A percentile compares a stretch with the other conserved stretches of the same genome.
Conservation (phyloP, 2,329 filamentous ascomycete genomes). For the Aspergillus udagawae region DNA sequence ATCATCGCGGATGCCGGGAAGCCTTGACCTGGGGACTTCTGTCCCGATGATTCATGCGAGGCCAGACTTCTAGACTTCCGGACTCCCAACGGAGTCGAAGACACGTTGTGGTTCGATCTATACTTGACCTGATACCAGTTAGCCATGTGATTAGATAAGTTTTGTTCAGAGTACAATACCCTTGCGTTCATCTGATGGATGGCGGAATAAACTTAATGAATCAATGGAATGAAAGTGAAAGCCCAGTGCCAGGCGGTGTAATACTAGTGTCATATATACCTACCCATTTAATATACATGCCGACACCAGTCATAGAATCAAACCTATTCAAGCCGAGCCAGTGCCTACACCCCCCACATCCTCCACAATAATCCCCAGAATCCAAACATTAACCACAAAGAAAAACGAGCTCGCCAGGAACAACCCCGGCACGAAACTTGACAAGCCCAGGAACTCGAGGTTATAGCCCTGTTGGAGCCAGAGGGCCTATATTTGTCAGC, state of each 20-base stretch:
- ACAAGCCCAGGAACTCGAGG: slow-evolving; percentile 74
- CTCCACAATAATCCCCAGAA: slow-evolving; percentile 71
- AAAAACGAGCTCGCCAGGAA: slow-evolving; percentile 73
- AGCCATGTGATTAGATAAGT: background rate
- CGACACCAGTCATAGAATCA: background rate
- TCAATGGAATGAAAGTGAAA: background rate
- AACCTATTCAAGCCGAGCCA: background rate
- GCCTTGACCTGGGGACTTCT: slow-evolving; percentile 6
- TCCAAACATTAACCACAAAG: slow-evolving; percentile 82
- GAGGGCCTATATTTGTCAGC: slow-evolving; percentile 48
- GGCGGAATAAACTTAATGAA: background rate
- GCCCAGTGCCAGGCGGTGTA: background rate
- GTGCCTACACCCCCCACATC: slow-evolving; percentile 49
- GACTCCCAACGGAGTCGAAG: background rate
- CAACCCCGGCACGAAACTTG: slow-evolving; percentile 80
- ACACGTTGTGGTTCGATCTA: background rate
- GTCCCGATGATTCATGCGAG: background rate
- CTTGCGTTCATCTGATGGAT: background rate
- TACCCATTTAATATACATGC: background rate
- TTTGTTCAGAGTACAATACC: background rate
- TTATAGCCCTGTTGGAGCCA: slow-evolving; percentile 74
- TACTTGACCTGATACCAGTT: background rate
- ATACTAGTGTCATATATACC: background rate
- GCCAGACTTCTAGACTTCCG: background rate
- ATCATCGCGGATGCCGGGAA: slow-evolving; percentile 39